Base-by-base conservation (phyloP, 1,284 basidiomycete genomes). In the Takashimella tepidaria region DNA sequence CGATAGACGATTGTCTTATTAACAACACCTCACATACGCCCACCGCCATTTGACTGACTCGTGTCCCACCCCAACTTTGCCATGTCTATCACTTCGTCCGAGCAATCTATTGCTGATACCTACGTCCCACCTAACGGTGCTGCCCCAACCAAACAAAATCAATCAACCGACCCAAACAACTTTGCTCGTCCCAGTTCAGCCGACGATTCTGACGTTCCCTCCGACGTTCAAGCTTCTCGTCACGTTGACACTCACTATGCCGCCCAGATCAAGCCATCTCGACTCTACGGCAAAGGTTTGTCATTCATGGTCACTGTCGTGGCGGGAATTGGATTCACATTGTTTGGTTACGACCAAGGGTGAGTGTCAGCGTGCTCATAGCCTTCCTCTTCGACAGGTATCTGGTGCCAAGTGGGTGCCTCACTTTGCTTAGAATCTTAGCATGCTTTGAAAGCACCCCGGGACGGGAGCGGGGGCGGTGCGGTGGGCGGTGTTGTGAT, bases 301-400 rank as follows among this genome's bases (percentile, higher is more conserved):
- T 47, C 41, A 4, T 55, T 46, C 21, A 55, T 58, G 50, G 49
- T 58, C 20, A 55, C 57, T 10, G 54, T 58, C 40, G 57, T 58
- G 2, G 57, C 57, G 1, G 57, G 57, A 4, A 58, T 53, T 6
- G 57, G 57, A 5, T 52, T 27, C 46, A 48, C 51, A 2, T 41
- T 53, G n/a, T 53, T 53, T 27, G 46, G 51, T n/a, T 53, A 48
- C 46, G 22, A 11, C 22, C n/a, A 26, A 37, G 31, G 31, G 31
- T 37, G 31, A 37, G 31, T 37, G 10, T 37, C n/a, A n/a, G n/a
- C n/a, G n/a, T n/a, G n/a, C n/a, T n/a, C n/a, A n/a, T n/a, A n/a
- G n/a, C n/a, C n/a, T n/a, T n/a, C n/a, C n/a, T n/a, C n/a, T n/a
- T n/a, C n/a, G n/a, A n/a, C n/a, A n/a, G n/a, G n/a, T n/a, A n/a